Evolutionary conservation across 352 stramenopile genomes (phyloP).

Genomic region (Phytophthora cactorum): DNA sequence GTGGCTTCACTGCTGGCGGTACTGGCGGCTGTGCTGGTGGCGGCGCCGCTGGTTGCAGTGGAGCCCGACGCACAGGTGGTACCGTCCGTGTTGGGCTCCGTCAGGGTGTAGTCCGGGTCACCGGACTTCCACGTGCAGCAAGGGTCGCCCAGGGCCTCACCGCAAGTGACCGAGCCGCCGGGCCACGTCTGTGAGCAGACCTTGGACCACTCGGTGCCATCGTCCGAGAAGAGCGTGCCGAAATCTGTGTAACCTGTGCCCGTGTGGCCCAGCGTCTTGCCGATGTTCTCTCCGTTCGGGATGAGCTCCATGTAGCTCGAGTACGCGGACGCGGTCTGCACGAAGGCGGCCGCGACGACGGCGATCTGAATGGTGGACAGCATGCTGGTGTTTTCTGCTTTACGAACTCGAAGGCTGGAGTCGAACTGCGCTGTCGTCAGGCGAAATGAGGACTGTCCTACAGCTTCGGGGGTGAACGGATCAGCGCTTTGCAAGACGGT

Average conservation of each 20-base stretch:
- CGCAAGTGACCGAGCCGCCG: conserved; percentile 44
- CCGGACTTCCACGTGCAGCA: conserved; percentile 54
- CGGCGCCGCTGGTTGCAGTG: conserved; percentile 23
- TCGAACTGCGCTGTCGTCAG: conserved; percentile 25
- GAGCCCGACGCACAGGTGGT: conserved; percentile 38
- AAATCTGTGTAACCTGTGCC: conserved; percentile 50
- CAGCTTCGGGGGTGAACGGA: neutral
- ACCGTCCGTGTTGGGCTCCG: conserved; percentile 41
- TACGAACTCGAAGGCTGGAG: conserved; percentile 2
- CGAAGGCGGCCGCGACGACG: conserved; percentile 25
- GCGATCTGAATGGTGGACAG: conserved; percentile 28
- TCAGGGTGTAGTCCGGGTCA: conserved; percentile 43
- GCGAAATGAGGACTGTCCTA: conserved; percentile 32
- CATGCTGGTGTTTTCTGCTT: conserved; percentile 20
- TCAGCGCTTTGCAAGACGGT: conserved; percentile 20
- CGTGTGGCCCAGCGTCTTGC: conserved; percentile 46
- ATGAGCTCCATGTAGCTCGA: conserved; percentile 47
- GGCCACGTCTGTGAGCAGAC: conserved; percentile 54
- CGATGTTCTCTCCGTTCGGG: conserved; percentile 53
- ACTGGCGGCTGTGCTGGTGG: conserved; percentile 13
- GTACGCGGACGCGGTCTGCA: conserved; percentile 28
- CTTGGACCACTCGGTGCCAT: conserved; percentile 39
- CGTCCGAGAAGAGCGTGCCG: conserved; percentile 49
- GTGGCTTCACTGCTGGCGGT: conserved; percentile 11
- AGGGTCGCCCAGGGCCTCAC: conserved; percentile 40